Evolutionary conservation across 108 stramenopile genomes (phyloP).

Genomic region (Asterionellopsis glacialis): DNA sequence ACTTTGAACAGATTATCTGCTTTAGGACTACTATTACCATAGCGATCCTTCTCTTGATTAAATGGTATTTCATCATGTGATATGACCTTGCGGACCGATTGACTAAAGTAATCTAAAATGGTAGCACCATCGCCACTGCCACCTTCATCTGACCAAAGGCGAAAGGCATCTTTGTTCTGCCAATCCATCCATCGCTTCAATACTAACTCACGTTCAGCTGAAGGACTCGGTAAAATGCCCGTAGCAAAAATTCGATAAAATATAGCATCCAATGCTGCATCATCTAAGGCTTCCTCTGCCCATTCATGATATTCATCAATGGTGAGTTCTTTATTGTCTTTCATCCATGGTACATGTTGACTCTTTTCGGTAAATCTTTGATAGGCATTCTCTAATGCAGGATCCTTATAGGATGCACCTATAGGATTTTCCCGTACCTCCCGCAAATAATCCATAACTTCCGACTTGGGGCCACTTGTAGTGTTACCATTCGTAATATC

Average conservation of each 20-base stretch:
- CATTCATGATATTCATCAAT: conserved; percentile 29
- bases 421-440: background rate
- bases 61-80: background rate
- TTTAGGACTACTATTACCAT: background rate
- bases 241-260: conserved; percentile 60
- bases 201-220: conserved; percentile 59
- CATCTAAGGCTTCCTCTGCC: conserved; percentile 55
- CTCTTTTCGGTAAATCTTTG: background rate
- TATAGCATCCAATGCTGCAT: conserved; percentile 47
- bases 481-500: too few species aligned
- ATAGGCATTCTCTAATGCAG: background rate
- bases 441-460: conserved; percentile 12
- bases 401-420: background rate
- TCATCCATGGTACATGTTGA: background rate
- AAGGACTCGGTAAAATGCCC: conserved; percentile 53
- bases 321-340: conserved; percentile 1
- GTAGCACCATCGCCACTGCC: background rate
- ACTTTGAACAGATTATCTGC: background rate
- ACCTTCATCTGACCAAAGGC: conserved; percentile 10
- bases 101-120: background rate
- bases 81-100: background rate
- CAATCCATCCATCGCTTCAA: conserved; percentile 62
- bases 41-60: background rate
- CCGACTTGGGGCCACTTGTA: background rate
- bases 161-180: conserved; percentile 26